Base-by-base conservation (phyloP, 2,329 filamentous ascomycete species). In the Neonectria punicea region DNA sequence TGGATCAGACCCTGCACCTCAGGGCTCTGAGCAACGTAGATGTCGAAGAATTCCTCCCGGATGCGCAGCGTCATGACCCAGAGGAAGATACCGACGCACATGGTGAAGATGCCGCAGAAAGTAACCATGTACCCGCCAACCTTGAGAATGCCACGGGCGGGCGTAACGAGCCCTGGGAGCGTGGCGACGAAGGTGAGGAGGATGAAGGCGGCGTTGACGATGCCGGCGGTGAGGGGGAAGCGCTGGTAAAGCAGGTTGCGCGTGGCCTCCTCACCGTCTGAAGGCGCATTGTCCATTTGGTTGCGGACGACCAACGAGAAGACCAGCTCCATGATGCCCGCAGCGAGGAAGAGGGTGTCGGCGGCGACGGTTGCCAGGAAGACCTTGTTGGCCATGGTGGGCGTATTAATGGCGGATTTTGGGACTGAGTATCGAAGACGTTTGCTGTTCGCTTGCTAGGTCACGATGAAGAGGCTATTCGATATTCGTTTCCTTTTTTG, bases 61-160 rank as follows among this genome's bases (percentile, higher is more conserved):
- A 90, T 90, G 72, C 84, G 86, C 70, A 96, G 81, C 2, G 93
- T 95, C 73, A 90, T 82, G 74, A 93, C 87, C 93, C 91, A 93
- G 67, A 93, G 83, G 67, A 85, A 84, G 53, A 93, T 80, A 49
- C 91, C 91, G 39, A 93, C 80, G 61, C 87, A 80, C 74, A 93
- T 79, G 20, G 87, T 92, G 78, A 92, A 91, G 56, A 92, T 62
- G 2, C 82, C 86, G 75, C 86, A 89, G 46, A 88, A 60, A n/a
- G 88, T 83, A 44, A 91, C 80, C 75, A 92, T 78, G 80, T 88
- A 92, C 53, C 87, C 89, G 62, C 90, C 88, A 16, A 90, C 67
- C 78, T 93, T 93, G 72, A 95, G 85, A 88, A 90, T 92, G 68
- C 85, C 84, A 68, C 92, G 86, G 54, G 85, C 87, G 5, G 89